Percentiles rank a stretch among this genome's conserved stretches.
These are phyloP conservation scores for Colletotrichum sp. DNA, from an alignment of 2,329 filamentous ascomycete genomes.

Conservation along the genomic window DNA sequence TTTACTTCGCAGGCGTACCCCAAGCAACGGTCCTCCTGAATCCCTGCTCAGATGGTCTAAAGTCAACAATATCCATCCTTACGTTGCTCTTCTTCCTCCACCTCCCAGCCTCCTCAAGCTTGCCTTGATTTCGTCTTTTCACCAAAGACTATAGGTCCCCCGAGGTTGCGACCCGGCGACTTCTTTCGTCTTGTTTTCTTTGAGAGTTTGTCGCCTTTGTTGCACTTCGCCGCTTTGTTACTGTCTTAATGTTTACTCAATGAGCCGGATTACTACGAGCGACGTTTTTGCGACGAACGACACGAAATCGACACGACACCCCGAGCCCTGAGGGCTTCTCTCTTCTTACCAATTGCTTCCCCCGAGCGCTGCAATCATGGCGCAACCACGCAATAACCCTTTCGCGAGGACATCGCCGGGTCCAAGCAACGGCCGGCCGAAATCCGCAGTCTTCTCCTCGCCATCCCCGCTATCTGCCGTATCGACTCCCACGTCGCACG, in stretches of 20 bases:
- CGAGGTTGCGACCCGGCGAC: constrained; percentile 8
- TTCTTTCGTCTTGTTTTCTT: constrained; percentile 17
- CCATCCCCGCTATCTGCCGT: constrained; percentile 49
- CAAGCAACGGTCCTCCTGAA: constrained; percentile 29
- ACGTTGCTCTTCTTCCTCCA: constrained; percentile 15
- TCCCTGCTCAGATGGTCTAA: constrained; percentile 12
- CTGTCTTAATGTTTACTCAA: constrained; percentile 21
- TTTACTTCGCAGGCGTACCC: constrained; percentile 33
- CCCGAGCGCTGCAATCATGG: constrained; percentile 57
- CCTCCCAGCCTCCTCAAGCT: constrained; percentile 18
- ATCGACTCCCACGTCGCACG: constrained; percentile 58
- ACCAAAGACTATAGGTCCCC: background rate
- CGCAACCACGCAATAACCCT: constrained; percentile 80
- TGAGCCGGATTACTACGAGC: constrained; percentile 10
- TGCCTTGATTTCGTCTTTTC: constrained; percentile 11
- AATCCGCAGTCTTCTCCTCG: constrained; percentile 76
- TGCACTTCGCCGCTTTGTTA: constrained; percentile 11
- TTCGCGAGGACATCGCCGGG: constrained; percentile 76
- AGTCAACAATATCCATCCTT: constrained; percentile 23
- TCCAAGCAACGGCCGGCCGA: constrained; percentile 66
- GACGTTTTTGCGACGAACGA: constrained; percentile 19
- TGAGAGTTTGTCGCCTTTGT: background rate
- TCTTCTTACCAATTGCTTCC: constrained; percentile 45
- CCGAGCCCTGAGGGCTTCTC: background rate
- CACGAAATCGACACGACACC: constrained; percentile 1